These are phyloP conservation scores for Russula griseocarnosa DNA, from an alignment of 768 basidiomycete genomes.

Conservation along the genomic window DNA sequence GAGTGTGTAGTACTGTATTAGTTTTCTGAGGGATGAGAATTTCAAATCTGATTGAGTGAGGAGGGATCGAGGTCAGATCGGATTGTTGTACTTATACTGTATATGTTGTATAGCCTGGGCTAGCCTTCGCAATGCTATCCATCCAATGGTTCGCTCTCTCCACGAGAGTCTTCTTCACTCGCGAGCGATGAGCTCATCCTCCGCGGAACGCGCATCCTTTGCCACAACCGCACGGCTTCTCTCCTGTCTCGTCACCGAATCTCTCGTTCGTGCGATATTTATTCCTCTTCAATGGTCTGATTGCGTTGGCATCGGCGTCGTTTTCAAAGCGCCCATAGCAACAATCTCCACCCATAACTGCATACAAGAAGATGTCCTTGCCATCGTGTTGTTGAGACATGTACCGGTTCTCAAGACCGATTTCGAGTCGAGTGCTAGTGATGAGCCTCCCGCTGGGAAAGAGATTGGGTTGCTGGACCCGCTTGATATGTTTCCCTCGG, in stretches of 20 bases:
- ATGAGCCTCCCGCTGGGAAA: conserved; percentile 33
- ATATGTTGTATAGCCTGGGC: too few relatives aligned
- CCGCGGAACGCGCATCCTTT: conserved; percentile 39
- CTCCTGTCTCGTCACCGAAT: conserved; percentile 58
- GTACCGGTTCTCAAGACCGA: conserved; percentile 46
- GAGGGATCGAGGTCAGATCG: too few relatives aligned
- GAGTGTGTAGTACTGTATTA: too few relatives aligned
- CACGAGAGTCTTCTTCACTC: background rate
- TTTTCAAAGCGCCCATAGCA: conserved; percentile 37
- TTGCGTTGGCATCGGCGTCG: conserved; percentile 41
- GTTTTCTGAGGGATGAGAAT: too few relatives aligned
- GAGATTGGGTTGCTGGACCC: conserved; percentile 53
- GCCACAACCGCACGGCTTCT: conserved; percentile 48
- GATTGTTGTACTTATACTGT: too few relatives aligned
- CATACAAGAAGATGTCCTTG: conserved; percentile 40
- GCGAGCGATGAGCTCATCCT: background rate
- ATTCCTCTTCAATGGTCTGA: conserved; percentile 38
- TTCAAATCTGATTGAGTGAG: too few relatives aligned
- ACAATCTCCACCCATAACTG: conserved; percentile 1
- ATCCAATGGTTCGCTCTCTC: background rate
- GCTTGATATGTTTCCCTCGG: conserved; percentile 48
- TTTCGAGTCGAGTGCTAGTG: background rate
- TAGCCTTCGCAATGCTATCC: background rate
- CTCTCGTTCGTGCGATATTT: conserved; percentile 48
- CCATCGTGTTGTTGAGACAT: conserved; percentile 46